These are phyloP conservation scores for Pichia norvegensis DNA, from an alignment of 1,139 yeast species.

Conservation along the genomic window DNA sequence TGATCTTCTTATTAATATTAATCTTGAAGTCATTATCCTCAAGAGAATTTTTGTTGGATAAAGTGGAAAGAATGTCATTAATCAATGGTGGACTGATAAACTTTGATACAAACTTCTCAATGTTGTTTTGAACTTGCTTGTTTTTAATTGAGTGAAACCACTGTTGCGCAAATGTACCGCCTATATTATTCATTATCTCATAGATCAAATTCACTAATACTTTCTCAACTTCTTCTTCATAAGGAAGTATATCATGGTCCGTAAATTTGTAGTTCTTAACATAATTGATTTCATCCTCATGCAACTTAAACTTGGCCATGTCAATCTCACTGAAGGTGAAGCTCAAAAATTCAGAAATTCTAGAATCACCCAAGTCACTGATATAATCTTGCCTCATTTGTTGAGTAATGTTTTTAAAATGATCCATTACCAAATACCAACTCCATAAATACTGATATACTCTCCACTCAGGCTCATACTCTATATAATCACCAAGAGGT, in stretches of 20 bases:
- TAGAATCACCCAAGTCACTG: conserved; percentile 42
- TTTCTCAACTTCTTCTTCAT: conserved; percentile 32
- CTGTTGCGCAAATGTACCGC: conserved; percentile 51
- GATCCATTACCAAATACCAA: conserved; percentile 59
- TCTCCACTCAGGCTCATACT: conserved; percentile 31
- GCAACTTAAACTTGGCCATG: conserved; percentile 32
- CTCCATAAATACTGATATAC: conserved; percentile 51
- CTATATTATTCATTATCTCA: conserved; percentile 49
- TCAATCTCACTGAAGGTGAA: conserved; percentile 45
- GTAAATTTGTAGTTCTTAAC: conserved; percentile 14
- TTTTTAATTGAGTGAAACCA: conserved; percentile 67
- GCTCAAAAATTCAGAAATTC: conserved; percentile 41
- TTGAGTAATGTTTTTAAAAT: conserved; percentile 61
- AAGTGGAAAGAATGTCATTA: conserved; percentile 39
- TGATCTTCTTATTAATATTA: conserved; percentile 51
- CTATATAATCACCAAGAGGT: conserved; percentile 32
- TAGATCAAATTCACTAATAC: conserved; percentile 51
- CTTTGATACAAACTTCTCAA: conserved; percentile 56
- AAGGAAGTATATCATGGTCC: conserved; percentile 16
- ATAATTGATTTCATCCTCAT: conserved; percentile 14
- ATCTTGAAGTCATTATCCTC: conserved; percentile 54
- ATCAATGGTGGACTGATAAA: conserved; percentile 61
- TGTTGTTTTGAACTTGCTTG: conserved; percentile 44
- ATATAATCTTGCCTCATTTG: conserved; percentile 56
- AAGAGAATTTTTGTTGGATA: conserved; percentile 27